Evolutionary conservation across 176 grass and related monocot genomes (phyloP).

Genomic region (Raddia distichophylla): DNA sequence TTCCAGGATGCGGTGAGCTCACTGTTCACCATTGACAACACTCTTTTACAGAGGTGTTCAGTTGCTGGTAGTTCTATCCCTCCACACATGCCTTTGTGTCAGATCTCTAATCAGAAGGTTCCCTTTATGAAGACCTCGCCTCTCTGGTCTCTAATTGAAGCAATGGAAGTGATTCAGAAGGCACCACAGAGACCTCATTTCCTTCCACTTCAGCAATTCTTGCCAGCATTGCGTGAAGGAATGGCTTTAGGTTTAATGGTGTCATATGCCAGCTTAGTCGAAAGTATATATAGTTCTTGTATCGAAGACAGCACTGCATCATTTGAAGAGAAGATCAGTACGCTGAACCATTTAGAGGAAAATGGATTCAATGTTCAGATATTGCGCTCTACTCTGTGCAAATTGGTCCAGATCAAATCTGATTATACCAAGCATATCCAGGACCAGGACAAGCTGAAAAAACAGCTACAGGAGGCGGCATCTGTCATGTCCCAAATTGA

Average conservation of each 20-base stretch:
- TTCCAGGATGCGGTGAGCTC: slow-evolving; percentile 11
- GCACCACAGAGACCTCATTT: slow-evolving; percentile 70
- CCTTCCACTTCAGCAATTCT: slow-evolving; percentile 42
- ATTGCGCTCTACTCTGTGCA: slow-evolving; percentile 33
- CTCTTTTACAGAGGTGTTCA: slow-evolving; percentile 21
- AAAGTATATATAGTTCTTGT: slow-evolving; percentile 25
- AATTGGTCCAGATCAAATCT: slow-evolving; percentile 46
- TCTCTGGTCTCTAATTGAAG: slow-evolving; percentile 58
- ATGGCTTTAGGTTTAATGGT: slow-evolving; percentile 69
- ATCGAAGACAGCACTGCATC: slow-evolving; percentile 37
- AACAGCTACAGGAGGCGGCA: slow-evolving; percentile 12
- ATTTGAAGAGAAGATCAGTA: slow-evolving; percentile 44
- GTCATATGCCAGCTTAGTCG: slow-evolving; percentile 49
- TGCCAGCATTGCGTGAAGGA: slow-evolving; percentile 57
- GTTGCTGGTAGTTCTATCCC: slow-evolving; percentile 11
- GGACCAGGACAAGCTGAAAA: slow-evolving; percentile 31
- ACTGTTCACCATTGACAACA: neutral
- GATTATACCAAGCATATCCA: neutral
- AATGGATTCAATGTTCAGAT: slow-evolving; percentile 62
- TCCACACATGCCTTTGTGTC: slow-evolving; percentile 6
- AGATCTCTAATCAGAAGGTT: slow-evolving; percentile 12
- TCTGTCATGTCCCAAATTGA: neutral
- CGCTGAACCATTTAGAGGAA: slow-evolving; percentile 42
- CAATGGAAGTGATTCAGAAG: slow-evolving; percentile 40
- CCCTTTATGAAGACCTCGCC: slow-evolving; percentile 51